phyloP scores from a whole-genome alignment of 192 early-diverging fungal species.

The Gamsiella multidivaricata region DNA sequence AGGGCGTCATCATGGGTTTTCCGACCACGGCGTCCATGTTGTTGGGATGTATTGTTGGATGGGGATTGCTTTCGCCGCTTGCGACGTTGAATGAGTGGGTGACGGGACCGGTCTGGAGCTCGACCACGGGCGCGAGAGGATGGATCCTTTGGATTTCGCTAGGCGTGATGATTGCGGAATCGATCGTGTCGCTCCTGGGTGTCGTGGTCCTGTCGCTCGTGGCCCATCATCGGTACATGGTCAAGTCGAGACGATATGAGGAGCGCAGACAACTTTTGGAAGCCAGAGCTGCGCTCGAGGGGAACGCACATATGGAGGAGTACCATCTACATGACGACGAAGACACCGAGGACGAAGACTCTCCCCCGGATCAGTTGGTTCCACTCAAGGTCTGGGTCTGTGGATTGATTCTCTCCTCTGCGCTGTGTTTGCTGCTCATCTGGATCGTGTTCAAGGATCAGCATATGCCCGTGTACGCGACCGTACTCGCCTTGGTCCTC shows the following conservation, averaged over 20 bases:
- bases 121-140: slow-evolving; percentile 75
- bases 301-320: slow-evolving; percentile 3
- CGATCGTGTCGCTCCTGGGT: slow-evolving; percentile 68
- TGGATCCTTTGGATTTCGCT: slow-evolving; percentile 87
- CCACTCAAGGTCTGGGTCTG: slow-evolving; percentile 68
- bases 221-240: slow-evolving; percentile 52
- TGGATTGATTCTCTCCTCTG: slow-evolving; percentile 71
- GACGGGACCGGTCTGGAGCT: slow-evolving; percentile 72
- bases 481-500: slow-evolving; percentile 74
- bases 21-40: slow-evolving; percentile 81
- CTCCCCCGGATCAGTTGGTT: slow-evolving; percentile 67
- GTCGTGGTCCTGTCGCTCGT: slow-evolving; percentile 54
- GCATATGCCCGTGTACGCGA: slow-evolving; percentile 72
- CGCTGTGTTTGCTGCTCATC: slow-evolving; percentile 72
- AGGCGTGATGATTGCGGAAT: slow-evolving; percentile 83
- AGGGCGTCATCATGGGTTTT: slow-evolving; percentile 86
- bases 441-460: slow-evolving; percentile 68
- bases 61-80: slow-evolving; percentile 79
- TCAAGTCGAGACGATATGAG: slow-evolving; percentile 3
- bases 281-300: background rate
- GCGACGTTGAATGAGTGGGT: slow-evolving; percentile 79
- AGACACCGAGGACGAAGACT: slow-evolving; percentile 54
- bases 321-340: slow-evolving; percentile 37
- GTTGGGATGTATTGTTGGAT: slow-evolving; percentile 74
- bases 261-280: slow-evolving; percentile 8